phyloP scores from a whole-genome alignment of 805 yeast species.

The Cyberlindnera xylosilytica region DNA sequence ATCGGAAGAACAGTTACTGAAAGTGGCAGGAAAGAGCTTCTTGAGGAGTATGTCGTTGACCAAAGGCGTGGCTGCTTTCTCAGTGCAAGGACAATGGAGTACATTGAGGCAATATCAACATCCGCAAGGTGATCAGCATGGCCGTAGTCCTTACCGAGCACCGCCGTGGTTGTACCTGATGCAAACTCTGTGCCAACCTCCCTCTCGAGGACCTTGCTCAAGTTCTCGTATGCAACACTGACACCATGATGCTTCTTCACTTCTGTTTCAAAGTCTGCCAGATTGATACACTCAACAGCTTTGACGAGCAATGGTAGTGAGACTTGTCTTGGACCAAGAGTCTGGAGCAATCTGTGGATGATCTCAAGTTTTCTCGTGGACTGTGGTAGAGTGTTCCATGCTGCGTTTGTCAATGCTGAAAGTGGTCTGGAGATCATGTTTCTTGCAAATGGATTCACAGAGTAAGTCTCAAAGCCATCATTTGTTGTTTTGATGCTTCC shows the following conservation, averaged over 20 bases:
- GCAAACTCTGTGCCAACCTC: slow-evolving; percentile 28
- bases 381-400: slow-evolving; percentile 39
- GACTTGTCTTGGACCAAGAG: slow-evolving; percentile 38
- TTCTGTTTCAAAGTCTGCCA: slow-evolving; percentile 25
- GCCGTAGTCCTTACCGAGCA: slow-evolving; percentile 20
- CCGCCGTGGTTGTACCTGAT: slow-evolving; percentile 16
- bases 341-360: slow-evolving; percentile 43
- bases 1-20: slow-evolving; percentile 44
- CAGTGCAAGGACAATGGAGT: slow-evolving; percentile 48
- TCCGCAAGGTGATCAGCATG: slow-evolving; percentile 1
- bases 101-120: slow-evolving; percentile 30
- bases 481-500: slow-evolving; percentile 32
- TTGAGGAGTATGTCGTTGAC: slow-evolving; percentile 33
- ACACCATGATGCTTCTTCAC: slow-evolving; percentile 17
- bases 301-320: slow-evolving; percentile 36
- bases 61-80: slow-evolving; percentile 47
- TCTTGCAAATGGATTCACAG: slow-evolving; percentile 34
- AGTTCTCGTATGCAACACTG: slow-evolving; percentile 27
- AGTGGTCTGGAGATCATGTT: slow-evolving; percentile 33
- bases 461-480: slow-evolving; percentile 26
- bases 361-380: slow-evolving; percentile 41
- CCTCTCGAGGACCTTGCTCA: slow-evolving; percentile 17
- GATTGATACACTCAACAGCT: slow-evolving; percentile 33
- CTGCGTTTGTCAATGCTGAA: slow-evolving; percentile 35
- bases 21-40: slow-evolving; percentile 36